Base-by-base conservation (phyloP, 805 yeast genomes). In the Cyberlindnera misumaiensis region DNA sequence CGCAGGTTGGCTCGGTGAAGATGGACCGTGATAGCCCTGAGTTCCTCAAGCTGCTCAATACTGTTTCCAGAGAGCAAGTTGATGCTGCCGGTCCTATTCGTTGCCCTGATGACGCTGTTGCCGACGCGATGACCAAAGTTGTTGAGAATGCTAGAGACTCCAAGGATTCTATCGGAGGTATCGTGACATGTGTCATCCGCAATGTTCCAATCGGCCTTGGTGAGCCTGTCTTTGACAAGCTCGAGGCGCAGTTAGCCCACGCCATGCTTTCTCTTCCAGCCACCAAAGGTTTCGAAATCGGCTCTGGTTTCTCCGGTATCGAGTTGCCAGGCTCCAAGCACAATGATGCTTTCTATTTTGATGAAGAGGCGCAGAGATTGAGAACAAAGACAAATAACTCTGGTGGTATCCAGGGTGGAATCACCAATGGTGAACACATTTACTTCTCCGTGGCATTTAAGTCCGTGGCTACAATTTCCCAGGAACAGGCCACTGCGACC, bases 391-490 rank as follows among this genome's bases (percentile, higher is more conserved):
- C 97, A 14, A 93, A 93, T 68, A 80, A 82, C 64, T 84, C 95
- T 13, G 98, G 97, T 53, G 98, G 98, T 66, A 77, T 88, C 46
- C 98, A 93, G 70, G 98, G 98, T 57, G 98, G 98, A 58, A 93
- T 93, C 58, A 68, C 95, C 37, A 93, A 93, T 59, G 98, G 98
- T 52, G 98, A 93, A 64, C 73, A 84, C 64, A 84, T 93, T 56
- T 93, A 83, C 68, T 93, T 93, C 63, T 82, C 85, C 18, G 90
- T 93, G 32, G 97, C 97, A 4, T 93, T 93, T 77, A 93, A 93
- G 69, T 89, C 97, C 3, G 97, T 96, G 13, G 98, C 98, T 36
- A 93, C 98, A 30, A 93, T 93, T 51, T 79, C 93, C 37, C 94
- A 89, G 69, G 93, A 83, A 55, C 98, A 93, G 69, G 64, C 70